A percentile compares a stretch with the other conserved stretches of the same genome.
phyloP scores from a whole-genome alignment of 352 stramenopile species.

The Plasmopara muralis region DNA sequence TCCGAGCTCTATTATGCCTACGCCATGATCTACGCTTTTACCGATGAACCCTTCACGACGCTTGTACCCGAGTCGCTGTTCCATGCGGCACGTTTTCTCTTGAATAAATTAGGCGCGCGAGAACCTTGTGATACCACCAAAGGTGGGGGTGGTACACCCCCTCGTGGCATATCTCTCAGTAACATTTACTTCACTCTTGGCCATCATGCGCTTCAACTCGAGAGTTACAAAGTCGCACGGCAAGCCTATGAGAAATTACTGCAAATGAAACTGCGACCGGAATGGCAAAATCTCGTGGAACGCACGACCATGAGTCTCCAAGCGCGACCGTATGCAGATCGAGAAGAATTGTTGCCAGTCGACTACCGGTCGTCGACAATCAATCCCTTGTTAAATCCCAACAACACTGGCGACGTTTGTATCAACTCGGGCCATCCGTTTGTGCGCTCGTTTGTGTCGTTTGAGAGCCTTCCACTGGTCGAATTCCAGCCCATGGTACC shows the following conservation, averaged over 20 bases:
- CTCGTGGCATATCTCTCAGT: conserved; percentile 82
- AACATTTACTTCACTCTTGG: conserved; percentile 93
- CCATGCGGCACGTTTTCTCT: conserved; percentile 87
- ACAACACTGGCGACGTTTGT: conserved; percentile 85
- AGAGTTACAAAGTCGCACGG: conserved; percentile 90
- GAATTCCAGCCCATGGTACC: conserved; percentile 86
- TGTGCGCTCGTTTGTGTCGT: conserved; percentile 92
- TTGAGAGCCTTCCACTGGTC: conserved; percentile 93
- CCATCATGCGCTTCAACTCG: conserved; percentile 86
- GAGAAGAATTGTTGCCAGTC: conserved; percentile 89
- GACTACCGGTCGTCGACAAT: conserved; percentile 92
- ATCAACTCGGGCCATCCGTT: conserved; percentile 93
- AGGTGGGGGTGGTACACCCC: conserved; percentile 21
- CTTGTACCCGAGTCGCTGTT: conserved; percentile 90
- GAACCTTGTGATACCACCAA: conserved; percentile 18
- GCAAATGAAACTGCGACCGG: conserved; percentile 78
- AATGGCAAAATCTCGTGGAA: conserved; percentile 87
- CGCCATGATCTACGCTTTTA: conserved; percentile 89
- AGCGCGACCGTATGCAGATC: conserved; percentile 89
- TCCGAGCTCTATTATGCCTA: conserved; percentile 94
- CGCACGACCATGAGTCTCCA: conserved; percentile 90
- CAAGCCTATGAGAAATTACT: conserved; percentile 91
- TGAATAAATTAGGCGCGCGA: conserved; percentile 78
- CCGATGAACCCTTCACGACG: conserved; percentile 91
- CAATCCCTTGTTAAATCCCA: conserved; percentile 90